These are phyloP conservation scores for Apophysomyces trapeziformis DNA, from an alignment of 371 early-diverging fungal species.

Conservation along the genomic window DNA sequence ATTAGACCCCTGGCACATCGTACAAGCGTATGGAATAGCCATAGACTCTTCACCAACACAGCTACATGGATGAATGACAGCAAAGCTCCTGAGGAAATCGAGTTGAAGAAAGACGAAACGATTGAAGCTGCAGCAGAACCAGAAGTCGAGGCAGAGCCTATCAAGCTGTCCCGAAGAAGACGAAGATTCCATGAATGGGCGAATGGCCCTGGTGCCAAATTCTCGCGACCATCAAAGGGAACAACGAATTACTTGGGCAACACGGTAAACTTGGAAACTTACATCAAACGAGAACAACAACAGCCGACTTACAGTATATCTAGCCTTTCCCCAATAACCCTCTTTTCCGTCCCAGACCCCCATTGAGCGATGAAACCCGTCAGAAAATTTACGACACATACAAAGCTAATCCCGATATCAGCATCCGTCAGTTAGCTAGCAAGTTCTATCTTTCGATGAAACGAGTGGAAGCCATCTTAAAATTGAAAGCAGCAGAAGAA, in stretches of 20 bases:
- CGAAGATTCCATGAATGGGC: constrained; percentile 51
- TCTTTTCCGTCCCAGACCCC: constrained; percentile 79
- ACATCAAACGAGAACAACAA: neutral
- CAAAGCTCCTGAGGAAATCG: constrained; percentile 31
- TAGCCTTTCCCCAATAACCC: constrained; percentile 91
- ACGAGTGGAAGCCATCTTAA: constrained; percentile 89
- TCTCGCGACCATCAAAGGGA: constrained; percentile 44
- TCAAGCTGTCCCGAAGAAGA: constrained; percentile 50
- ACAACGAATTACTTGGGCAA: constrained; percentile 50
- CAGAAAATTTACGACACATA: constrained; percentile 79
- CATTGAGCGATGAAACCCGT: constrained; percentile 72
- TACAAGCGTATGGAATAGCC: constrained; percentile 11
- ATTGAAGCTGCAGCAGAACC: constrained; percentile 19
- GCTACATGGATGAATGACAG: constrained; percentile 21
- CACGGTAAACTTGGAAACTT: constrained; percentile 22
- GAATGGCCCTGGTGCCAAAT: constrained; percentile 39
- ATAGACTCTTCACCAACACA: constrained; percentile 26
- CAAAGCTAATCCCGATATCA: constrained; percentile 57
- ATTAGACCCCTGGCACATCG: constrained; percentile 10
- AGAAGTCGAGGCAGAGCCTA: constrained; percentile 31
- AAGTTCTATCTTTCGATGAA: constrained; percentile 80
- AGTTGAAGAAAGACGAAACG: neutral
- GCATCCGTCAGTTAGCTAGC: constrained; percentile 78
- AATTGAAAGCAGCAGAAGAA: constrained; percentile 80
- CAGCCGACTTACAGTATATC: neutral